Percentiles rank a stretch among this genome's conserved stretches.
phyloP scores from a whole-genome alignment of 257 asterid genomes.

The Avicennia marina region DNA sequence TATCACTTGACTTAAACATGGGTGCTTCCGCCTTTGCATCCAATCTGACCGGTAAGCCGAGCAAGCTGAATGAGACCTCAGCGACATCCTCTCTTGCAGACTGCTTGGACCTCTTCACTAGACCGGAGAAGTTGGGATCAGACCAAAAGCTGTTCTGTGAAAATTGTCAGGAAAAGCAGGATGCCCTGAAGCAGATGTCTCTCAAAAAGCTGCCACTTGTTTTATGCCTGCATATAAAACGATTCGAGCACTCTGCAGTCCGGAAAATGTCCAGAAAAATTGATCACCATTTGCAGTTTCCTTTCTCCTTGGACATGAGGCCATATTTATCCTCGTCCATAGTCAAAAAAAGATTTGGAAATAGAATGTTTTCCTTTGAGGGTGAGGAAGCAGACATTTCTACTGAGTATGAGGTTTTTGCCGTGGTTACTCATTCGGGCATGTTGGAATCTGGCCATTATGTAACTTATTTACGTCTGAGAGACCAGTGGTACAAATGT shows the following conservation, averaged over 20 bases:
- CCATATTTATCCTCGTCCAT: constrained; percentile 65
- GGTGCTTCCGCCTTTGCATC: constrained; percentile 17
- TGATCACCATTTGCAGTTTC: constrained; percentile 64
- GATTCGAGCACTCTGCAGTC: constrained; percentile 58
- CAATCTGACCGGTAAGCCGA: constrained; percentile 28
- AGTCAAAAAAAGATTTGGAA: constrained; percentile 52
- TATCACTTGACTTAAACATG: constrained; percentile 52
- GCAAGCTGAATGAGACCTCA: constrained; percentile 34
- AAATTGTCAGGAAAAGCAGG: constrained; percentile 56
- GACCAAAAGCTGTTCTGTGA: constrained; percentile 62
- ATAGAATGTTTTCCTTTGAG: constrained; percentile 42
- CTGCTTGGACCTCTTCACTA: constrained; percentile 64
- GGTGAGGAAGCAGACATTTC: constrained; percentile 43
- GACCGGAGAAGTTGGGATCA: constrained; percentile 57
- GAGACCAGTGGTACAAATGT: constrained; percentile 67
- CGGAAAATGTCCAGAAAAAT: constrained; percentile 61
- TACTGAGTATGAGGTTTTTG: constrained; percentile 67
- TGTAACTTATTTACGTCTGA: constrained; percentile 53
- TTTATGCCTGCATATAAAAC: constrained; percentile 59
- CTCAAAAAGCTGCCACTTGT: constrained; percentile 62
- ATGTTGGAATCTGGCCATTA: constrained; percentile 74
- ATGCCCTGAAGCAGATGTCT: constrained; percentile 64
- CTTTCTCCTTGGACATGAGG: constrained; percentile 65
- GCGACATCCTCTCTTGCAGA: constrained; percentile 37
- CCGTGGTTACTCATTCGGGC: constrained; percentile 77